Percentiles rank a stretch among this genome's conserved stretches.
Conservation (phyloP, 345 rosid genomes). For the Boechera retrofracta region DNA sequence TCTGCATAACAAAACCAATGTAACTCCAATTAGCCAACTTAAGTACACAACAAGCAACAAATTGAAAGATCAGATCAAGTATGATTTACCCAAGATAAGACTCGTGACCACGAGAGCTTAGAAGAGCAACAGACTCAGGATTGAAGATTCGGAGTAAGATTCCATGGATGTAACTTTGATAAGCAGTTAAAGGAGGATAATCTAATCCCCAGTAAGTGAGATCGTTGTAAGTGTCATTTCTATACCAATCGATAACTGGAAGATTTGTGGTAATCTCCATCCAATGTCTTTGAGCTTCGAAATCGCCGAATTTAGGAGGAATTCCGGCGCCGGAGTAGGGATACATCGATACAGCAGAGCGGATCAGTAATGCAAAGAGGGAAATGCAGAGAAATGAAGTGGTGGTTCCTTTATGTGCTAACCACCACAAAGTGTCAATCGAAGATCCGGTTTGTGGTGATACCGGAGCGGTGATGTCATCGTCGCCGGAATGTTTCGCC, state of each 20-base stretch:
- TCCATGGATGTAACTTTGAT: constrained; percentile 89
- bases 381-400: constrained; percentile 59
- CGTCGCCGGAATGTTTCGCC: constrained; percentile 38
- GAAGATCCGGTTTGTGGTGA: background rate
- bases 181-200: constrained; percentile 96
- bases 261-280: constrained; percentile 96
- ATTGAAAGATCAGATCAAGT: constrained; percentile 18
- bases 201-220: constrained; percentile 95
- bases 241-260: constrained; percentile 70
- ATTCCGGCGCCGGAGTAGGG: constrained; percentile 83
- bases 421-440: constrained; percentile 51
- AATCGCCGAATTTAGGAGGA: constrained; percentile 90
- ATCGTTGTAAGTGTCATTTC: constrained; percentile 69
- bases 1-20: constrained; percentile 52
- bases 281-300: constrained; percentile 98
- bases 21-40: constrained; percentile 9
- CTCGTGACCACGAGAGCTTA: constrained; percentile 77
- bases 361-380: constrained; percentile 69
- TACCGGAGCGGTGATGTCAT: background rate
- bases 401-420: constrained; percentile 51
- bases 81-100: constrained; percentile 71
- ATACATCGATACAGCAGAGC: constrained; percentile 71
- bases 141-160: constrained; percentile 63
- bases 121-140: constrained; percentile 70
- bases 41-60: background rate